These are phyloP conservation scores for Curvularia sp. DNA, from an alignment of 2,329 filamentous ascomycete genomes.

Conservation along the genomic window DNA sequence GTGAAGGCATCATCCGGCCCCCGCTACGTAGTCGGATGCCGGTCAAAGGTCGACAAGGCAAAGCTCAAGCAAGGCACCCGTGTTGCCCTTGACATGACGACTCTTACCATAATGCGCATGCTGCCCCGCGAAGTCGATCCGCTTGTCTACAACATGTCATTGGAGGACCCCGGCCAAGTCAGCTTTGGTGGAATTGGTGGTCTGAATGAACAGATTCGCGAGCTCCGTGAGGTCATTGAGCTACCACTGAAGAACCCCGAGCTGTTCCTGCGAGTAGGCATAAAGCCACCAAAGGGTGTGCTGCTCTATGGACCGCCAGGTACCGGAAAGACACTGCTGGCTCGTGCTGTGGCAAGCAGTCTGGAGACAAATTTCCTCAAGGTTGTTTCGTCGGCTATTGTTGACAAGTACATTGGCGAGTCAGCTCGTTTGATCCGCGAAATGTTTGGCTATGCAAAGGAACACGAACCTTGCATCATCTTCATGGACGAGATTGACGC, in stretches of 20 bases:
- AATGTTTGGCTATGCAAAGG: constrained; percentile 99
- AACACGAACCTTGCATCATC: constrained; percentile 99
- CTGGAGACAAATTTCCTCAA: constrained; percentile 98
- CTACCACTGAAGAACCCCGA: constrained; percentile 98
- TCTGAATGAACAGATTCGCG: constrained; percentile 96
- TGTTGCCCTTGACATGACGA: constrained; percentile 98
- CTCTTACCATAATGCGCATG: constrained; percentile 99
- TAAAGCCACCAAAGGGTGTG: constrained; percentile 98
- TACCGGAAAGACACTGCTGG: constrained; percentile 94
- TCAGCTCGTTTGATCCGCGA: constrained; percentile 96
- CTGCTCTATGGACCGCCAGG: constrained; percentile 94
- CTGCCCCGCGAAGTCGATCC: constrained; percentile 97
- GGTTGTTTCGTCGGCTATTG: constrained; percentile 97
- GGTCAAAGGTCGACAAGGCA: constrained; percentile 95
- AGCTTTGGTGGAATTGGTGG: constrained; percentile 98
- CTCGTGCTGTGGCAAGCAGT: constrained; percentile 92
- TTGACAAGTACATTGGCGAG: constrained; percentile 99
- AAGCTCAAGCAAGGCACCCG: constrained; percentile 99
- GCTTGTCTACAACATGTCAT: constrained; percentile 99
- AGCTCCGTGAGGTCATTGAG: constrained; percentile 97
- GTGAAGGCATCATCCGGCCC: constrained; percentile 98
- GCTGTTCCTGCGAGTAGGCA: constrained; percentile 93
- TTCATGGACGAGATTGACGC: constrained; percentile 99
- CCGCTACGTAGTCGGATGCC: constrained; percentile 96
- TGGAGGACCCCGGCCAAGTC: constrained; percentile 96